phyloP scores from a whole-genome alignment of 2,329 filamentous ascomycete genomes.

The Aspergillus intermedius region DNA sequence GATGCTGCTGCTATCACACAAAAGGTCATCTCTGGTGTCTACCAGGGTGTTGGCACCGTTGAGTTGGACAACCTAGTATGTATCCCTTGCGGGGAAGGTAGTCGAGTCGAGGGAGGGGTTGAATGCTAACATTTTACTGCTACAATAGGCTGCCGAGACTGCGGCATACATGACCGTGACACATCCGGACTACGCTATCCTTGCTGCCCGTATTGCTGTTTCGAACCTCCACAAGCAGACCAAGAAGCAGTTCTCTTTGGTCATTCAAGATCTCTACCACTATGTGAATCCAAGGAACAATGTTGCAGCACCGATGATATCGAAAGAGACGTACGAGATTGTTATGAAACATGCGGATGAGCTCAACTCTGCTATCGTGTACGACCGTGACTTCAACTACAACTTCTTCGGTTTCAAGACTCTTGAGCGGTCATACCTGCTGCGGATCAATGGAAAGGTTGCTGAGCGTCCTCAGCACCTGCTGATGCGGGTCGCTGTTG shows the following conservation, averaged over 20 bases:
- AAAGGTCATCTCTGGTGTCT: conserved; percentile 99
- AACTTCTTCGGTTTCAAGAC: conserved; percentile 99
- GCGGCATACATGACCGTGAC: conserved; percentile 99
- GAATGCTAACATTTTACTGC: background rate
- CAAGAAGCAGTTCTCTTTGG: conserved; percentile 98
- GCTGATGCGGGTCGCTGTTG: conserved; percentile 98
- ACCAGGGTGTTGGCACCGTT: conserved; percentile 93
- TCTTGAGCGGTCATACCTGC: conserved; percentile 91
- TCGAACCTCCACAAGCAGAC: conserved; percentile 99
- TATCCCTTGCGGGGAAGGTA: background rate
- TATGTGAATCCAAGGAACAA: conserved; percentile 94
- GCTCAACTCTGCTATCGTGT: conserved; percentile 97
- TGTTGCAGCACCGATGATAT: conserved; percentile 86
- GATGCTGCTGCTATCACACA: conserved; percentile 97
- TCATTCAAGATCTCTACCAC: conserved; percentile 86
- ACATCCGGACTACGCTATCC: conserved; percentile 97
- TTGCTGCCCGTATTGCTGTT: conserved; percentile 94
- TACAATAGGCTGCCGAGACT: conserved; percentile 83
- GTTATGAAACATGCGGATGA: conserved; percentile 96
- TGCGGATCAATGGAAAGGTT: conserved; percentile 92
- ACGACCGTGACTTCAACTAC: conserved; percentile 99
- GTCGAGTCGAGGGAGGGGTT: background rate
- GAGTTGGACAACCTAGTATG: conserved; percentile 94
- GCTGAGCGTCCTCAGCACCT: conserved; percentile 97
- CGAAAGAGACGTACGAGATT: conserved; percentile 78